Evolutionary conservation across 208 protist genomes (phyloP).

Genomic region (Leishmania arabica): DNA sequence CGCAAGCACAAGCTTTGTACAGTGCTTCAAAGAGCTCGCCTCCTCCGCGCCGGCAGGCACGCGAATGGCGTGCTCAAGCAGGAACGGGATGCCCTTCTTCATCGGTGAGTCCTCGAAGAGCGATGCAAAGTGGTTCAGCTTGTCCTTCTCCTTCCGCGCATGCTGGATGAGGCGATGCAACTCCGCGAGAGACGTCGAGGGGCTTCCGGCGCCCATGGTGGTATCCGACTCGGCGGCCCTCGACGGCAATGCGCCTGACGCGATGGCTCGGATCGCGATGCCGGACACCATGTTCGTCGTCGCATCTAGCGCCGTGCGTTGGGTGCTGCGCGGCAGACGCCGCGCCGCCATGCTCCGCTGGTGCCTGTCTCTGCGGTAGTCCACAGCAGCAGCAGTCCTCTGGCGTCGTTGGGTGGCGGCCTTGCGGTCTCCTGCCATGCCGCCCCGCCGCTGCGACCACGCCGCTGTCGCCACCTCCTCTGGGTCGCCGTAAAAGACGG

Average conservation of each 20-base stretch:
- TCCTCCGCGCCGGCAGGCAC: slow-evolving; percentile 33
- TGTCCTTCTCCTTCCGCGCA: slow-evolving; percentile 51
- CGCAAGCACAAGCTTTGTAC: slow-evolving; percentile 55
- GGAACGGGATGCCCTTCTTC: slow-evolving; percentile 83
- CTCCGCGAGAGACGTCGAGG: not conserved
- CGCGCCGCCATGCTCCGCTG: slow-evolving; percentile 8
- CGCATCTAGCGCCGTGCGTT: slow-evolving; percentile 35
- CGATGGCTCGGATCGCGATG: slow-evolving; percentile 31
- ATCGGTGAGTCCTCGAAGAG: slow-evolving; percentile 66
- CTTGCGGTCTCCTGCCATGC: not conserved
- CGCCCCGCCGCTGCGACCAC: slow-evolving; percentile 3
- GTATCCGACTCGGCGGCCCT: not conserved
- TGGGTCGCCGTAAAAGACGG: slow-evolving; percentile 9
- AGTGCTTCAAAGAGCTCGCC: slow-evolving; percentile 18
- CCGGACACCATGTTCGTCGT: slow-evolving; percentile 37
- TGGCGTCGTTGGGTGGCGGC: slow-evolving; percentile 1
- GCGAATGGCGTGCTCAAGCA: slow-evolving; percentile 59
- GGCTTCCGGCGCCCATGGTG: not conserved
- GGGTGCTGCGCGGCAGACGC: slow-evolving; percentile 15
- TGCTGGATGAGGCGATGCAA: slow-evolving; percentile 17
- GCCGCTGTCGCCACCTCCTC: slow-evolving; percentile 5
- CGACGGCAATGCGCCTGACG: not conserved
- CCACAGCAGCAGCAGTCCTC: slow-evolving; percentile 2
- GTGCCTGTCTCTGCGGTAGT: slow-evolving; percentile 6
- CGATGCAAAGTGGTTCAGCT: slow-evolving; percentile 60